Percentiles rank a stretch among this genome's conserved stretches.
Evolutionary conservation across 2,329 filamentous ascomycete genomes (phyloP).

Genomic region (Nemania serpens): DNA sequence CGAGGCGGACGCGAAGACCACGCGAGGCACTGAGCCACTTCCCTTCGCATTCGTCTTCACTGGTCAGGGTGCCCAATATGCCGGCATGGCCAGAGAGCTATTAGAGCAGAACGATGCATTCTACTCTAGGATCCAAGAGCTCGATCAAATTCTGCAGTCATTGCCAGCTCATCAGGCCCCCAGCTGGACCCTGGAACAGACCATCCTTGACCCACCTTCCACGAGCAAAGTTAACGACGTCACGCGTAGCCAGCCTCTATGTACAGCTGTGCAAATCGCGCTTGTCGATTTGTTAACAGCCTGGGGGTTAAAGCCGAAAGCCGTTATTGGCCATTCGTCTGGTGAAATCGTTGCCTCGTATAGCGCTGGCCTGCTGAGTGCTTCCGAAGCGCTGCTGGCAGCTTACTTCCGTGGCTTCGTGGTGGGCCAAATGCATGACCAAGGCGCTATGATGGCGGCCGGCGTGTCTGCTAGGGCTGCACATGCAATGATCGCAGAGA

Average conservation of each 20-base stretch:
- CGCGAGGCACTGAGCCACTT: no score
- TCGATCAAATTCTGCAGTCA: slow-evolving; percentile 16
- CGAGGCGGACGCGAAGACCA: no score
- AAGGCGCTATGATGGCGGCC: slow-evolving; percentile 33
- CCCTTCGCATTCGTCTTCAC: slow-evolving; percentile 31
- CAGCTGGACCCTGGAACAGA: slow-evolving; percentile 22
- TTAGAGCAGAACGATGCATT: slow-evolving; percentile 27
- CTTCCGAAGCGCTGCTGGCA: slow-evolving; percentile 32
- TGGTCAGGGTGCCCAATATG: slow-evolving; percentile 42
- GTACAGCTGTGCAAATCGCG: slow-evolving; percentile 33
- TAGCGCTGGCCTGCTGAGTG: slow-evolving; percentile 27
- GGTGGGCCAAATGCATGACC: not conserved
- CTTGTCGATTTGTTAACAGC: slow-evolving; percentile 32
- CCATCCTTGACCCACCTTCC: not conserved
- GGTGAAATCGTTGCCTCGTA: slow-evolving; percentile 42
- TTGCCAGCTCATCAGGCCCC: slow-evolving; percentile 10
- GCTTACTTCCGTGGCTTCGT: slow-evolving; percentile 33
- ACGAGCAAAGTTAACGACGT: slow-evolving; percentile 8
- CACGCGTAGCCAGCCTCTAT: slow-evolving; percentile 25
- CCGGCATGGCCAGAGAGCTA: slow-evolving; percentile 41
- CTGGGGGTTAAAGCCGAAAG: slow-evolving; percentile 32
- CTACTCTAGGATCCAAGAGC: slow-evolving; percentile 17
- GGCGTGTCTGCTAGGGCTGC: slow-evolving; percentile 2
- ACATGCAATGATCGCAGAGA: not conserved
- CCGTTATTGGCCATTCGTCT: slow-evolving; percentile 42